phyloP scores from a whole-genome alignment of 495 filamentous ascomycete genomes.

The Tuber calosporum region DNA sequence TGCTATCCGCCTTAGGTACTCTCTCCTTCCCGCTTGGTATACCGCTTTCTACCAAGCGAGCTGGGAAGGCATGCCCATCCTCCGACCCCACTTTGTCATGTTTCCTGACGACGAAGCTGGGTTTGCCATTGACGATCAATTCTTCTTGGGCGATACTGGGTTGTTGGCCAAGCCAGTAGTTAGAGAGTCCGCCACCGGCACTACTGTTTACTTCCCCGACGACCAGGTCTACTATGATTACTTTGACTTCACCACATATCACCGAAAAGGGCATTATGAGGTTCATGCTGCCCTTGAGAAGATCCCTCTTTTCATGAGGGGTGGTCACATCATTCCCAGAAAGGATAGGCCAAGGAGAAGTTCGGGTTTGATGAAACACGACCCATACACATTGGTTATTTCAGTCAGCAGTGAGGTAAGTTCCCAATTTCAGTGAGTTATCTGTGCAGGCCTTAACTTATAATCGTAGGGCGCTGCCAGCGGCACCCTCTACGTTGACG shows the following conservation, averaged over 20 bases:
- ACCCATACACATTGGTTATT: slow-evolving; percentile 87
- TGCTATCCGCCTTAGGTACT: slow-evolving; percentile 80
- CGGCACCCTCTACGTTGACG: slow-evolving; percentile 82
- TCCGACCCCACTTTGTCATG: slow-evolving; percentile 84
- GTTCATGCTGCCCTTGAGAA: slow-evolving; percentile 72
- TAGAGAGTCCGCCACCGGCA: slow-evolving; percentile 60
- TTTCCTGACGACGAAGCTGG: slow-evolving; percentile 81
- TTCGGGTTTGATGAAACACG: slow-evolving; percentile 80
- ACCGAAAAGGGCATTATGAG: slow-evolving; percentile 61
- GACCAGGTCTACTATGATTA: slow-evolving; percentile 84
- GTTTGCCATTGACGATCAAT: slow-evolving; percentile 83
- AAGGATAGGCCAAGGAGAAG: slow-evolving; percentile 80
- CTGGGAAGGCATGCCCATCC: slow-evolving; percentile 72
- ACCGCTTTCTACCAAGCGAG: slow-evolving; percentile 89
- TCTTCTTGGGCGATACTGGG: slow-evolving; percentile 80
- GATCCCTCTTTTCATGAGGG: slow-evolving; percentile 82
- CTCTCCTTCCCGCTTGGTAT: slow-evolving; percentile 89
- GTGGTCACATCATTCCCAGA: slow-evolving; percentile 83
- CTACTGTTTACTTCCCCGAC: slow-evolving; percentile 74
- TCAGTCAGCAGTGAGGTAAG: slow-evolving; percentile 61
- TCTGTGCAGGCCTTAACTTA: background rate
- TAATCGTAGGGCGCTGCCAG: slow-evolving; percentile 49
- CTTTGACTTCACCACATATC: slow-evolving; percentile 69
- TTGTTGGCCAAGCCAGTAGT: slow-evolving; percentile 83
- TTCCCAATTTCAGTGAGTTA: background rate